A percentile compares a stretch with the other conserved stretches of the same genome.
phyloP scores from a whole-genome alignment of 495 filamentous ascomycete genomes.

The Delitschia confertaspora region DNA sequence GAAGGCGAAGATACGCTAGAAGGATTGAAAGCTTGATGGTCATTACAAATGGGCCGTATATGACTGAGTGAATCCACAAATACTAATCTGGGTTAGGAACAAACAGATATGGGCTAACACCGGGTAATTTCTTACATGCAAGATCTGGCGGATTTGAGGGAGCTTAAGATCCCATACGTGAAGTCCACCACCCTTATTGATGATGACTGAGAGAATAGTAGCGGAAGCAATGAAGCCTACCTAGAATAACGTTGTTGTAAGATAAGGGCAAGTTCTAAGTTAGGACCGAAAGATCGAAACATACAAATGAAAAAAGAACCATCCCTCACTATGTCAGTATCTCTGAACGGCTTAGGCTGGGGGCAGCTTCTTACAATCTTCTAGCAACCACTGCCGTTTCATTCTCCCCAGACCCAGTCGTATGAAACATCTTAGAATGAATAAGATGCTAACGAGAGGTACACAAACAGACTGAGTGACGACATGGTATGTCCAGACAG shows the following conservation, averaged over 20 bases:
- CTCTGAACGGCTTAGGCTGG: neutral
- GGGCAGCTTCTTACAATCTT: slow-evolving; percentile 14
- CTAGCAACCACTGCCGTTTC: slow-evolving; percentile 10
- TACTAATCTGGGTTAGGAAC: slow-evolving; percentile 3
- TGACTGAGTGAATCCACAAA: slow-evolving; percentile 11
- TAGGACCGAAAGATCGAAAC: neutral
- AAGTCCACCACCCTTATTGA: slow-evolving; percentile 6
- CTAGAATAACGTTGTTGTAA: slow-evolving; percentile 4
- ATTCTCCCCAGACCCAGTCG: slow-evolving; percentile 9
- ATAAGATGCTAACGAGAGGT: slow-evolving; percentile 5
- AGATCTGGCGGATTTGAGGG: neutral
- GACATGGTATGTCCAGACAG: slow-evolving; percentile 8
- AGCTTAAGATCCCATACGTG: slow-evolving; percentile 11
- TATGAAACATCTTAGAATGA: slow-evolving; percentile 11
- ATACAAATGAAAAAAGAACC: slow-evolving; percentile 15
- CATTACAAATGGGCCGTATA: slow-evolving; percentile 16
- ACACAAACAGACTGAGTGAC: slow-evolving; percentile 14
- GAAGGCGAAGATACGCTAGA: slow-evolving; percentile 12
- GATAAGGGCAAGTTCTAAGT: neutral
- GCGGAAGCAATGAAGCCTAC: slow-evolving; percentile 4
- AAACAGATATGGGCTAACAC: neutral
- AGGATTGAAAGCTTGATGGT: slow-evolving; percentile 15
- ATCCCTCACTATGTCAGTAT: slow-evolving; percentile 1
- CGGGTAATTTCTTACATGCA: slow-evolving; percentile 8
- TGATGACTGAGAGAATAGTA: slow-evolving; percentile 2